These are phyloP conservation scores for Apiospora aurea DNA, from an alignment of 2,329 filamentous ascomycete genomes.

Conservation along the genomic window DNA sequence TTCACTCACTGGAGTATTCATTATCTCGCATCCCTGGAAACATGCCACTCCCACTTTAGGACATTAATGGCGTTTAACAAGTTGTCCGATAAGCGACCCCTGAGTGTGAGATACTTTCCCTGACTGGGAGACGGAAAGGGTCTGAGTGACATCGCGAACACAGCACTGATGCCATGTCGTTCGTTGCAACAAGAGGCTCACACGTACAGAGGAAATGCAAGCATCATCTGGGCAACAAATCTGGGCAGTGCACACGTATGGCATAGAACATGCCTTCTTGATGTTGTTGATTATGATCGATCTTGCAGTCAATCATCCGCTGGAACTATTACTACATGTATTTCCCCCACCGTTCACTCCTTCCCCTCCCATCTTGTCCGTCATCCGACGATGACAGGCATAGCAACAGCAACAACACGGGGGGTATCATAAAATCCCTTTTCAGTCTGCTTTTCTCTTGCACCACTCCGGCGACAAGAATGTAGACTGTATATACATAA, in stretches of 20 bases:
- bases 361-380: neutral
- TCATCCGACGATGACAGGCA: neutral
- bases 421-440: conserved; percentile 20
- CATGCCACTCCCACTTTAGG: neutral
- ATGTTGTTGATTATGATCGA: neutral
- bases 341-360: neutral
- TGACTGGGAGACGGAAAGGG: neutral
- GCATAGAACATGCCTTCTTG: neutral
- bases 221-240: too few relatives aligned
- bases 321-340: neutral
- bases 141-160: neutral
- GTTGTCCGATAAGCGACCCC: neutral
- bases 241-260: neutral
- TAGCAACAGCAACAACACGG: neutral
- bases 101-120: neutral
- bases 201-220: neutral
- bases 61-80: neutral
- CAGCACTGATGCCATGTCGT: neutral
- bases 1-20: neutral
- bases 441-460: neutral
- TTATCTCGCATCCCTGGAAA: neutral
- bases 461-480: neutral
- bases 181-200: neutral
- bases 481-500: neutral
- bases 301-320: neutral